Percentiles rank a stretch among this genome's conserved stretches.
These are phyloP conservation scores for Tripidium arundinaceum DNA, from an alignment of 202 grass and related monocot species.

Conservation along the genomic window DNA sequence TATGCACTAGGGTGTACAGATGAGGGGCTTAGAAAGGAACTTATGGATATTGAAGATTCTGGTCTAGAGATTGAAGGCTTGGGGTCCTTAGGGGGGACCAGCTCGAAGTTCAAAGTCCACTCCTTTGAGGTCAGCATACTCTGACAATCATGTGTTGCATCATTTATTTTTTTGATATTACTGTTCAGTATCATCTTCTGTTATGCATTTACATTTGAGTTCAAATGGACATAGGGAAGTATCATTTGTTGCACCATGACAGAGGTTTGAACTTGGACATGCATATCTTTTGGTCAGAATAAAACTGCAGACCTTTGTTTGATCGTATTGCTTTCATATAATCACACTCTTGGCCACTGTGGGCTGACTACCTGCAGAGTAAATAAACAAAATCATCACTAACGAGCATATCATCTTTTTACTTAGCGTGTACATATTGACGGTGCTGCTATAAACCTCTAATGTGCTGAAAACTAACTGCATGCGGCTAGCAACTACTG, in stretches of 20 bases:
- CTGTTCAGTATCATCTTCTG: not conserved
- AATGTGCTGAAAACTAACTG: constrained; percentile 90
- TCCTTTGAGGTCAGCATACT: constrained; percentile 54
- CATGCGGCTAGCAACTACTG: constrained; percentile 88
- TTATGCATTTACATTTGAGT: not conserved
- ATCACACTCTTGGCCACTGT: constrained; percentile 89
- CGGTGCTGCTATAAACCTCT: constrained; percentile 52
- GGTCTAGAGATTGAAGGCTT: constrained; percentile 69
- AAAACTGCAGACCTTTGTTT: constrained; percentile 13
- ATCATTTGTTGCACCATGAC: not conserved
- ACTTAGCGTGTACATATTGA: not conserved
- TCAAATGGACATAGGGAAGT: not conserved
- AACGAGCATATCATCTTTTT: not conserved
- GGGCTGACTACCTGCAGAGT: constrained; percentile 81
- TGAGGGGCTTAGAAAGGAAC: constrained; percentile 86
- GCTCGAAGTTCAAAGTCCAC: constrained; percentile 66
- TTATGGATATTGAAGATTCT: constrained; percentile 71
- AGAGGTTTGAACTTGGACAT: not conserved
- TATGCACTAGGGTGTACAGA: constrained; percentile 92
- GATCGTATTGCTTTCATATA: not conserved
- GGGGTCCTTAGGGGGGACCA: constrained; percentile 52
- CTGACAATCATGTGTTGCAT: not conserved
- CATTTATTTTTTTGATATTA: not conserved
- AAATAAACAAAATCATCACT: constrained; percentile 13
- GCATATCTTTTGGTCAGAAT: not conserved